Conservation (phyloP, 1,284 basidiomycete species). For the Papiliotrema terrestris region DNA sequence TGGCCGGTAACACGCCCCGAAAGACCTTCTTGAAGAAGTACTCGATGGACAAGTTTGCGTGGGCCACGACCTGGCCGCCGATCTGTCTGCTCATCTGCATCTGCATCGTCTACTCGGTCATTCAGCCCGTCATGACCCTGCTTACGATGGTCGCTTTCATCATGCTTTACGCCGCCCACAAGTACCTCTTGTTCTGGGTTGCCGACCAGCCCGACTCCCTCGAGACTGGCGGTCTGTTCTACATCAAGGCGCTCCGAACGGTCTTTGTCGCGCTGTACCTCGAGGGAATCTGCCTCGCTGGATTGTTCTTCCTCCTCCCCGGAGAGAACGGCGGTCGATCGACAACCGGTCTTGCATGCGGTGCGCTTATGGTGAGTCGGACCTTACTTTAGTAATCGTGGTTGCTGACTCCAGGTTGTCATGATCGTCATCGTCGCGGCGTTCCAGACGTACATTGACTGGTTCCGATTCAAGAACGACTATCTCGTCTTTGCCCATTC, state of each 20-base stretch:
- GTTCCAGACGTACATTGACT: conserved; percentile 45
- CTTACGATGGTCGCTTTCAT: conserved; percentile 39
- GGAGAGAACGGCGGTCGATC: conserved; percentile 31
- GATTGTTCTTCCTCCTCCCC: conserved; percentile 46
- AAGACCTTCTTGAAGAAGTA: conserved; percentile 42
- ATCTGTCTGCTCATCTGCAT: conserved; percentile 42
- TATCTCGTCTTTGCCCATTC: conserved; percentile 33
- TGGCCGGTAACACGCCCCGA: conserved; percentile 88
- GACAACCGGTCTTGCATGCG: conserved; percentile 41
- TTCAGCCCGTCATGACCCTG: conserved; percentile 47
- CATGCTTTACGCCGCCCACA: conserved; percentile 47
- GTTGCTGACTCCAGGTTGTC: conserved; percentile 18
- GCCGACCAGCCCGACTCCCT: conserved; percentile 44
- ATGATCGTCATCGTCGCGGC: conserved; percentile 33
- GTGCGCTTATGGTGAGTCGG: conserved; percentile 40
- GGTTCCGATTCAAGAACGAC: conserved; percentile 37
- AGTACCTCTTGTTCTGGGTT: conserved; percentile 48
- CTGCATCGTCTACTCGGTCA: conserved; percentile 48
- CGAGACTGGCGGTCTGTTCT: conserved; percentile 49
- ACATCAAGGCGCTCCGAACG: conserved; percentile 47
- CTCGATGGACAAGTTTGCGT: conserved; percentile 37
- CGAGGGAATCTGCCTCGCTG: conserved; percentile 44
- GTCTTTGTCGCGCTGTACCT: conserved; percentile 48
- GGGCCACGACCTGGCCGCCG: conserved; percentile 42
- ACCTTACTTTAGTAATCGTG: neutral